Evolutionary conservation across 805 yeast genomes (phyloP).

Genomic region (Grigorovia transvaalensis): DNA sequence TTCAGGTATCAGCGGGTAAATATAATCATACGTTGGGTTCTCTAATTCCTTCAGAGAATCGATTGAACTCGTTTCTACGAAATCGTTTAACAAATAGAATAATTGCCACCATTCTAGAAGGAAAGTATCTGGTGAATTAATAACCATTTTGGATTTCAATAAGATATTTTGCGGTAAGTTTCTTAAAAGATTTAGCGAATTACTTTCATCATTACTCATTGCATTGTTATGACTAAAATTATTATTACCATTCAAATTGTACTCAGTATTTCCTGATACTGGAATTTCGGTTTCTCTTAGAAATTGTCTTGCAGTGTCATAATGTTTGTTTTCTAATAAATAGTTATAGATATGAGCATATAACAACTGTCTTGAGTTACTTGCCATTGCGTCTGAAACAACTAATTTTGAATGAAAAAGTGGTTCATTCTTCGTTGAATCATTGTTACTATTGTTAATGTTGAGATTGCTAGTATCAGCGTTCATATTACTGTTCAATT

Average conservation of each 20-base stretch:
- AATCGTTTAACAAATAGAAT: conserved; percentile 40
- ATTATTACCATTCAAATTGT: conserved; percentile 24
- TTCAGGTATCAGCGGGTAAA: conserved; percentile 6
- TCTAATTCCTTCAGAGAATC: conserved; percentile 12
- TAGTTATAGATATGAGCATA: conserved; percentile 45
- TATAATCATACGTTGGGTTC: conserved; percentile 1
- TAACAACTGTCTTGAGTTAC: conserved; percentile 39
- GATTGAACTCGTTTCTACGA: conserved; percentile 29
- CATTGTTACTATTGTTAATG: neutral
- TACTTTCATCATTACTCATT: conserved; percentile 1
- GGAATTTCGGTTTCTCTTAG: conserved; percentile 38
- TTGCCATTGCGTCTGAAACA: conserved; percentile 37
- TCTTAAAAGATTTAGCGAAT: neutral
- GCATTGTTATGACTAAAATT: neutral
- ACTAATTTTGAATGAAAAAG: conserved; percentile 8
- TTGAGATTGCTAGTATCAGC: neutral
- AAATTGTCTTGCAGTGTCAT: conserved; percentile 41
- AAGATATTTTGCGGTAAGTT: conserved; percentile 6
- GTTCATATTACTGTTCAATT: too few species aligned
- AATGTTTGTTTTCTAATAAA: conserved; percentile 36
- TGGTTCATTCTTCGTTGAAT: conserved; percentile 2
- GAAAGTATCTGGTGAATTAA: conserved; percentile 37
- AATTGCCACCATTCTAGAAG: conserved; percentile 47
- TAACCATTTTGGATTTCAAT: conserved; percentile 28
- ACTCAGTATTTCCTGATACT: conserved; percentile 11